phyloP scores from a whole-genome alignment of 495 filamentous ascomycete genomes.

The Oidiodendron maius region DNA sequence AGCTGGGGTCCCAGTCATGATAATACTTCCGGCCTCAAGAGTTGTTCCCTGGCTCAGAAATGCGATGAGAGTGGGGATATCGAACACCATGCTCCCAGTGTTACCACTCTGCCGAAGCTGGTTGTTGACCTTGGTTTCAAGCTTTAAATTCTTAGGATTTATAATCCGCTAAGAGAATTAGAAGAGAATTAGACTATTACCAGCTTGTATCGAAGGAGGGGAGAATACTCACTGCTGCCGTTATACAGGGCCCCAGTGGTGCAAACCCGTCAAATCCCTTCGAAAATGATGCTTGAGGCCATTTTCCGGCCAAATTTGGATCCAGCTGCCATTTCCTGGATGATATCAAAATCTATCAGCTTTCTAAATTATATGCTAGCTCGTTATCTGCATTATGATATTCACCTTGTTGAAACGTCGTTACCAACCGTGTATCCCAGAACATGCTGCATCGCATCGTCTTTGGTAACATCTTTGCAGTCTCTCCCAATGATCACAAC shows the following conservation, averaged over 20 bases:
- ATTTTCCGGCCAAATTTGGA: slow-evolving; percentile 22
- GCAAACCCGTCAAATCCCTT: slow-evolving; percentile 22
- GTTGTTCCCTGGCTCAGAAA: slow-evolving; percentile 12
- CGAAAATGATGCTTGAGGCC: slow-evolving; percentile 16
- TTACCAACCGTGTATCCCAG: slow-evolving; percentile 42
- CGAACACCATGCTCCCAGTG: slow-evolving; percentile 32
- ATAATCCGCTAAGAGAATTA: too few relatives aligned
- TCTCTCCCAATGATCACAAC: slow-evolving; percentile 36
- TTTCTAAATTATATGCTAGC: too few relatives aligned
- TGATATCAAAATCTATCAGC: too few relatives aligned
- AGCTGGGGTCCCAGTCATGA: slow-evolving; percentile 23
- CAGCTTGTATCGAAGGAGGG: slow-evolving; percentile 17
- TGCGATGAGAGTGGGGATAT: not conserved
- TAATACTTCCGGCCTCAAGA: slow-evolving; percentile 16
- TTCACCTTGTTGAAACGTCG: slow-evolving; percentile 39
- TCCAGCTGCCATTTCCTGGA: slow-evolving; percentile 42
- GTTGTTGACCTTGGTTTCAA: slow-evolving; percentile 34
- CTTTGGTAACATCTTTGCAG: slow-evolving; percentile 35
- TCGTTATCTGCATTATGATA: too few relatives aligned
- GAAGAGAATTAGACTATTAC: too few relatives aligned
- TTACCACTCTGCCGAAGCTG: slow-evolving; percentile 30
- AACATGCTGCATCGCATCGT: slow-evolving; percentile 36
- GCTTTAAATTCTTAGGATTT: slow-evolving; percentile 8
- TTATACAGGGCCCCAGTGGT: slow-evolving; percentile 32
- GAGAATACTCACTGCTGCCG: too few relatives aligned